Percentiles rank a stretch among this genome's conserved stretches.
These are phyloP conservation scores for Clitocybe nebularis DNA, from an alignment of 1,284 basidiomycete species.

Conservation along the genomic window DNA sequence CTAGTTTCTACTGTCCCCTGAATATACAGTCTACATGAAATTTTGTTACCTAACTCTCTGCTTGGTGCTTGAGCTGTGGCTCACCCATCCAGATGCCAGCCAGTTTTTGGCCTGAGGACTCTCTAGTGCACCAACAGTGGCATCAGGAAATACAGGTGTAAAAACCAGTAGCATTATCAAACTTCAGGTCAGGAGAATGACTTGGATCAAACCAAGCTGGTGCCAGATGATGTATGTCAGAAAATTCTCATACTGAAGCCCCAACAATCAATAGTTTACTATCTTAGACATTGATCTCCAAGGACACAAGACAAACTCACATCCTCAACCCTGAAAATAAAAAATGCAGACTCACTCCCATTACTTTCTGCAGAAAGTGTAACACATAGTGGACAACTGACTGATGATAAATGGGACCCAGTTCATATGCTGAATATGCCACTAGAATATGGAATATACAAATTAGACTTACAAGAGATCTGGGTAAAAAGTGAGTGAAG, in stretches of 20 bases:
- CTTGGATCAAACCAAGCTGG: constrained; percentile 18
- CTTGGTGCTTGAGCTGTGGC: too few relatives aligned
- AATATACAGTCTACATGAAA: too few relatives aligned
- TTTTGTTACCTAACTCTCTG: too few relatives aligned
- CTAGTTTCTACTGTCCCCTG: too few relatives aligned
- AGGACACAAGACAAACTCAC: constrained; percentile 12
- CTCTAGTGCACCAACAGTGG: too few relatives aligned
- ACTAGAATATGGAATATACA: constrained; percentile 16
- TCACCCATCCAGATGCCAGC: too few relatives aligned
- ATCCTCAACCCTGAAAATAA: constrained; percentile 18
- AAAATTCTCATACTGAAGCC: not conserved
- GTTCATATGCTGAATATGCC: constrained; percentile 12
- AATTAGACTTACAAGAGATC: constrained; percentile 12
- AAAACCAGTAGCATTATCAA: constrained; percentile 12
- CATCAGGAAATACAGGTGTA: too few relatives aligned
- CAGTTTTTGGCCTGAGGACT: too few relatives aligned
- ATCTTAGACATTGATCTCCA: constrained; percentile 14
- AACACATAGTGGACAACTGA: constrained; percentile 5
- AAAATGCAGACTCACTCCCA: constrained; percentile 11
- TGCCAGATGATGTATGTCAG: constrained; percentile 16
- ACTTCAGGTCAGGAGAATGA: constrained; percentile 15
- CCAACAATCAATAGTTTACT: not conserved
- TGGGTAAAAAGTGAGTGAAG: constrained; percentile 12
- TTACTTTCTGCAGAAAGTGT: constrained; percentile 10
- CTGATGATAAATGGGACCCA: constrained; percentile 10